Percentiles rank a stretch among this genome's conserved stretches.
These are phyloP conservation scores for Trichoderma polysporum DNA, from an alignment of 2,329 filamentous ascomycete genomes.

Conservation along the genomic window DNA sequence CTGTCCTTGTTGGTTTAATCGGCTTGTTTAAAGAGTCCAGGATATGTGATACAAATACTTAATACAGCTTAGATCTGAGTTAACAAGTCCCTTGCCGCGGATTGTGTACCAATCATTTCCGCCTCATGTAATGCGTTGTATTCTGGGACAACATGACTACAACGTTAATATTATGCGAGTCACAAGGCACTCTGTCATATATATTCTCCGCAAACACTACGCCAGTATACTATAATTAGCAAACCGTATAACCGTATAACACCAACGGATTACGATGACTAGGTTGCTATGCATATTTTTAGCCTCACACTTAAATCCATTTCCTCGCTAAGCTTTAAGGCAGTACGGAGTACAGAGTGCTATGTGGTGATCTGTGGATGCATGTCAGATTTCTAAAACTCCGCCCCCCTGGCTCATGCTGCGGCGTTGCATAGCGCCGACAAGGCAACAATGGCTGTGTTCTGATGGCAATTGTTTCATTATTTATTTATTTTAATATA, in stretches of 20 bases:
- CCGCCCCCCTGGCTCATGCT: not conserved
- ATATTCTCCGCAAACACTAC: not conserved
- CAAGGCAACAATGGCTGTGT: not conserved
- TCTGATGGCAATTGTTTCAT: not conserved
- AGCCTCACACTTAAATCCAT: not conserved
- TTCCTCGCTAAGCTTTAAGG: not conserved
- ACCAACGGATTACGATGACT: not conserved
- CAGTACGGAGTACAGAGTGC: no score
- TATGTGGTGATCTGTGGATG: not conserved
- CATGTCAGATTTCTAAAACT: not conserved
- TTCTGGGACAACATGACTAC: not conserved
- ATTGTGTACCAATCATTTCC: not conserved
- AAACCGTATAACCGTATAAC: not conserved
- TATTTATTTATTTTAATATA: not conserved
- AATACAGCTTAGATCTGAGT: not conserved
- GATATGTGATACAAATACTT: not conserved
- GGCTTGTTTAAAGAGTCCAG: not conserved
- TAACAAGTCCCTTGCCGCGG: not conserved
- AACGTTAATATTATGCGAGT: not conserved
- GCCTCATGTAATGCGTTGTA: not conserved
- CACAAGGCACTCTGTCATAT: not conserved
- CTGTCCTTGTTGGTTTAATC: not conserved
- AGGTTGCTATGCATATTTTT: slow-evolving; percentile 2
- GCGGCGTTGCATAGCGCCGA: not conserved
- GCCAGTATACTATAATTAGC: not conserved